Conservation (phyloP, 345 rosid species). For the Carallia brachiata region DNA sequence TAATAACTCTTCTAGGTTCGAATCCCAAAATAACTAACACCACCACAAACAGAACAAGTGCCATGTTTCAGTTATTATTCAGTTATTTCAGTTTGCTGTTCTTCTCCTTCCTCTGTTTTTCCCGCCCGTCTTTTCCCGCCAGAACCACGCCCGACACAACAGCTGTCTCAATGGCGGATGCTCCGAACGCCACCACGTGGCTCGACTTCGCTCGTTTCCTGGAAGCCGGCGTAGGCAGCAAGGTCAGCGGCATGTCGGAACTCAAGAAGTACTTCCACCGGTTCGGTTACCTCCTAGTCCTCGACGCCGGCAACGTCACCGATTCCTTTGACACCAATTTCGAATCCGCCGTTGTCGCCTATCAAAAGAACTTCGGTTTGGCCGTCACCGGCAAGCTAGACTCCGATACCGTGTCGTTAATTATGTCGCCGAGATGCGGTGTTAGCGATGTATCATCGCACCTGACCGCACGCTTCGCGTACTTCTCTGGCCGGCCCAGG, state of each 20-base stretch:
- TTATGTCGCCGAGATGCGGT: constrained; percentile 82
- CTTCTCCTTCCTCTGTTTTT: constrained; percentile 26
- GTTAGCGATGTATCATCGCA: constrained; percentile 46
- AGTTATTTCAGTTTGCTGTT: constrained; percentile 27
- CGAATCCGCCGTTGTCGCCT: constrained; percentile 48
- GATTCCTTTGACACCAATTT: constrained; percentile 61
- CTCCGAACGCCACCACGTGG: constrained; percentile 48
- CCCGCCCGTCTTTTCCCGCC: constrained; percentile 37
- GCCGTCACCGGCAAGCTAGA: constrained; percentile 65
- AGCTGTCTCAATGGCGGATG: constrained; percentile 27
- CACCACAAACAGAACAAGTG: background rate
- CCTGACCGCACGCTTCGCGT: constrained; percentile 50
- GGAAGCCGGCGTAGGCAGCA: constrained; percentile 62
- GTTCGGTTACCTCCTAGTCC: constrained; percentile 63
- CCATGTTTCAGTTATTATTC: constrained; percentile 43
- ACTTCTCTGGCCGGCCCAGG: constrained; percentile 65
- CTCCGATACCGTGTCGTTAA: constrained; percentile 49
- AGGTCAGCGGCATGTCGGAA: constrained; percentile 71
- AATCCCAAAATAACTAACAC: constrained; percentile 13
- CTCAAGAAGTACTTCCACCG: constrained; percentile 75
- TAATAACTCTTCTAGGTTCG: background rate
- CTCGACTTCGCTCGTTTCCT: constrained; percentile 58
- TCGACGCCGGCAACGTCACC: constrained; percentile 35
- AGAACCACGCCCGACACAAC: constrained; percentile 37
- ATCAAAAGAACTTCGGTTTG: constrained; percentile 63